These are phyloP conservation scores for Aspergillus terreus DNA, from an alignment of 2,329 filamentous ascomycete species.

Conservation along the genomic window DNA sequence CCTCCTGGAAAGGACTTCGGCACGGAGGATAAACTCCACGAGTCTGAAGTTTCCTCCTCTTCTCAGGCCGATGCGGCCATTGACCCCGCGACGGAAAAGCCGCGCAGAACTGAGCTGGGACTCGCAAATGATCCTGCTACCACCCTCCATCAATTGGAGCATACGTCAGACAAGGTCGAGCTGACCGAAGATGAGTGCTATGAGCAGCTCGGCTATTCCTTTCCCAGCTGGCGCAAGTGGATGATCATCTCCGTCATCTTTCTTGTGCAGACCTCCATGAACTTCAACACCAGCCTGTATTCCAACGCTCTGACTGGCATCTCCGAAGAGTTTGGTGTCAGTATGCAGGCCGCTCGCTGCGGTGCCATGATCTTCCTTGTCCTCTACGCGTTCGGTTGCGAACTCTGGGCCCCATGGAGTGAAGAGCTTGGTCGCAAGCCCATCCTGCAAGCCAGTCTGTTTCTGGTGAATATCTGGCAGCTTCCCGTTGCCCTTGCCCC, in stretches of 20 bases:
- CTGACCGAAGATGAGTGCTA: slow-evolving; percentile 60
- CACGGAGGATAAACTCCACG: slow-evolving; percentile 23
- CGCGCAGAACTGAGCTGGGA: slow-evolving; percentile 11
- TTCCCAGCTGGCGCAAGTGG: slow-evolving; percentile 64
- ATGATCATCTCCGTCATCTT: slow-evolving; percentile 70
- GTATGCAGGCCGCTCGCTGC: slow-evolving; percentile 63
- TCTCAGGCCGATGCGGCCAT: slow-evolving; percentile 27
- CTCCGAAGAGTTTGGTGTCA: slow-evolving; percentile 63
- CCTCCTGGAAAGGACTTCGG: slow-evolving; percentile 14
- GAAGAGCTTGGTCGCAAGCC: slow-evolving; percentile 78
- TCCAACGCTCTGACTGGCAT: slow-evolving; percentile 67
- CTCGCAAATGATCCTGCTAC: slow-evolving; percentile 11
- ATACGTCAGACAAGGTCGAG: slow-evolving; percentile 25
- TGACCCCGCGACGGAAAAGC: slow-evolving; percentile 19
- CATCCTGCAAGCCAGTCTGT: slow-evolving; percentile 67
- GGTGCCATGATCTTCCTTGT: slow-evolving; percentile 78
- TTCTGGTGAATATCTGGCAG: slow-evolving; percentile 75
- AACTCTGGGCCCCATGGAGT: slow-evolving; percentile 83
- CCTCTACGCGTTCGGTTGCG: slow-evolving; percentile 79
- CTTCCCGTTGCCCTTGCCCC: slow-evolving; percentile 68
- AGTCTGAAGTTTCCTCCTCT: slow-evolving; percentile 31
- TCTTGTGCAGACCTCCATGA: slow-evolving; percentile 71
- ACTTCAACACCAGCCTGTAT: slow-evolving; percentile 73
- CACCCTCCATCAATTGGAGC: slow-evolving; percentile 24
- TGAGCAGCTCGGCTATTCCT: slow-evolving; percentile 62